Conservation (phyloP, 345 rosid genomes). For the Citrus cavaleriei region DNA sequence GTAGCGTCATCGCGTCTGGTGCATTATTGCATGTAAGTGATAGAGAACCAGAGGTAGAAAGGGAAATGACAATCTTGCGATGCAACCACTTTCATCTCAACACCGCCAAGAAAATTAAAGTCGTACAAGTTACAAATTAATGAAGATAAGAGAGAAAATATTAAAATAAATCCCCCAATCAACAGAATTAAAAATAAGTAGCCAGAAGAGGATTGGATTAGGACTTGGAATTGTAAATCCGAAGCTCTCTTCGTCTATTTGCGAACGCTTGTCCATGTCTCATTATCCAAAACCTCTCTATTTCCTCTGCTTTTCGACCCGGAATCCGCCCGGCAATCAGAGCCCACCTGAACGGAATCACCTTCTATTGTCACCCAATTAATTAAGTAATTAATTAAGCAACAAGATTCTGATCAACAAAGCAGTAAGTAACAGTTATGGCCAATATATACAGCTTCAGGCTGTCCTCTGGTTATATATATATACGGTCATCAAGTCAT, state of each 20-base stretch:
- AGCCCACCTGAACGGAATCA: constrained; percentile 54
- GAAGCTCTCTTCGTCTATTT: constrained; percentile 34
- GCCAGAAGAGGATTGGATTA: constrained; percentile 4
- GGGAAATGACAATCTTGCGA: too few relatives aligned
- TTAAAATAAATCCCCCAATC: not conserved
- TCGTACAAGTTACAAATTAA: not conserved
- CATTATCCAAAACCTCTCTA: constrained; percentile 94
- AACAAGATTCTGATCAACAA: too few relatives aligned
- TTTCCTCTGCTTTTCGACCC: constrained; percentile 79
- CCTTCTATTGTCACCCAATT: not conserved
- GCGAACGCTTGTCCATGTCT: constrained; percentile 55
- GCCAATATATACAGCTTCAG: too few relatives aligned
- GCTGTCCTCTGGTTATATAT: too few relatives aligned
- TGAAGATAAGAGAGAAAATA: not conserved
- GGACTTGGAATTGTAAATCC: constrained; percentile 20
- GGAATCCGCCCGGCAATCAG: constrained; percentile 86
- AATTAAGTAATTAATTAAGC: not conserved
- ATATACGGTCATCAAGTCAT: too few relatives aligned
- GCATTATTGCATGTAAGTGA: too few relatives aligned
- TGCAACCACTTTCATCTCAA: not conserved
- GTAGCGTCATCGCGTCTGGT: too few relatives aligned
- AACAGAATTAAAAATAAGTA: not conserved
- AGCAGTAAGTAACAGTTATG: too few relatives aligned
- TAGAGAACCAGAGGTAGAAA: too few relatives aligned
- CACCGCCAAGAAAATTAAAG: not conserved